phyloP scores from a whole-genome alignment of 1,284 basidiomycete species.

The Stygiomarasmius scandens region DNA sequence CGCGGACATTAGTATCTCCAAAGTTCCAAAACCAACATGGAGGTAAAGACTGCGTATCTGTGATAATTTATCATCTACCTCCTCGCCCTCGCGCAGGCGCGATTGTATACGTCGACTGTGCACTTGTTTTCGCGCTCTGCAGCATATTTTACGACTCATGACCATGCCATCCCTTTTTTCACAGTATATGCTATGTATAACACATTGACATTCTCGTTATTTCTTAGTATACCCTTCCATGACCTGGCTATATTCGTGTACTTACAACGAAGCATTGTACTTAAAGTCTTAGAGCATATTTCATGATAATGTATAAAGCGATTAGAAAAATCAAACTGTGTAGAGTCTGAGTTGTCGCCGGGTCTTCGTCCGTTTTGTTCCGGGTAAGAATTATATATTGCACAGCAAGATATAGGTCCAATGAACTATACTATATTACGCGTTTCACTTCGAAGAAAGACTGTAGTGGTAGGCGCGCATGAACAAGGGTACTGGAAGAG shows the following conservation, averaged over 20 bases:
- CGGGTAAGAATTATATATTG: background rate
- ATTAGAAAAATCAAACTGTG: background rate
- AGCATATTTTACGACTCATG: background rate
- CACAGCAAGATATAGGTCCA: background rate
- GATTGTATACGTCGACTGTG: background rate
- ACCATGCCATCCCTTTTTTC: background rate
- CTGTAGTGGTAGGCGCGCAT: constrained; percentile 34
- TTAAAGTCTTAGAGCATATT: background rate
- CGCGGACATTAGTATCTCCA: constrained; percentile 51
- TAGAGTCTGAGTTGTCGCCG: no score
- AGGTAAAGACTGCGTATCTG: constrained; percentile 34
- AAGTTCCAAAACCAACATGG: constrained; percentile 50
- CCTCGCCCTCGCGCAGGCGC: background rate
- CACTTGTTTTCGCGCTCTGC: background rate
- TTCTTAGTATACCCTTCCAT: background rate
- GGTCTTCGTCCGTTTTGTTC: background rate
- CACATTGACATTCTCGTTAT: background rate
- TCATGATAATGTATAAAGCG: background rate
- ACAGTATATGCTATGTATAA: background rate
- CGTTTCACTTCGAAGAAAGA: constrained; percentile 95
- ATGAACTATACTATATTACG: constrained; percentile 62
- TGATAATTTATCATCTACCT: constrained; percentile 7
- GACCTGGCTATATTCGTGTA: background rate
- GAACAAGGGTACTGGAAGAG: background rate
- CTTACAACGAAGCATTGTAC: background rate